Evolutionary conservation across 495 filamentous ascomycete genomes (phyloP).

Genomic region (Xylaria nigripes): DNA sequence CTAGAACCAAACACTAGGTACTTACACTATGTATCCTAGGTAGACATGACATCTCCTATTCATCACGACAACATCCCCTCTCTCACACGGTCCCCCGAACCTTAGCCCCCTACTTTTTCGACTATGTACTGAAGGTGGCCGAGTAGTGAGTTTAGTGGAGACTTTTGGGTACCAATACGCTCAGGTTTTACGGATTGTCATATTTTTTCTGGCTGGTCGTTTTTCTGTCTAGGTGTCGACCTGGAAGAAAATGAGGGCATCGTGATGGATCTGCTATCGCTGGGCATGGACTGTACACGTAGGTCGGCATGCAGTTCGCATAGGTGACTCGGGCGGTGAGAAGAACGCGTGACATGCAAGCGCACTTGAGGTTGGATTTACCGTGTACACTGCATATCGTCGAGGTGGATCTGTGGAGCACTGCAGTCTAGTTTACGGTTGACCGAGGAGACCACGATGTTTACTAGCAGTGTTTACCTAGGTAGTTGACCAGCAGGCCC

Average conservation of each 20-base stretch:
- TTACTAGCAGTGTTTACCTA: not conserved
- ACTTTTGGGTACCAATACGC: slow-evolving; percentile 8
- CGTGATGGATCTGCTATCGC: slow-evolving; percentile 11
- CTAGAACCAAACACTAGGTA: slow-evolving; percentile 5
- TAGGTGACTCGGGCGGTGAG: slow-evolving; percentile 13
- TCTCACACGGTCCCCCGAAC: slow-evolving; percentile 2
- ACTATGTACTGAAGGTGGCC: not conserved
- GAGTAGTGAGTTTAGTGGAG: not conserved
- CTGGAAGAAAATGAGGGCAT: slow-evolving; percentile 10
- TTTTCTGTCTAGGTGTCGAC: not conserved
- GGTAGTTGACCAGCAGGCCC: slow-evolving; percentile 9
- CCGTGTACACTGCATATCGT: slow-evolving; percentile 1
- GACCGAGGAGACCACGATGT: slow-evolving; percentile 5
- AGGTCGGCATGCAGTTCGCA: slow-evolving; percentile 16
- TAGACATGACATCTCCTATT: not conserved
- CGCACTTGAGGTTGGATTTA: slow-evolving; percentile 7
- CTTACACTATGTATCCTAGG: not conserved
- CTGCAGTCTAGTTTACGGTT: not conserved
- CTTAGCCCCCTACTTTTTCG: not conserved
- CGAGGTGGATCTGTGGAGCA: slow-evolving; percentile 6
- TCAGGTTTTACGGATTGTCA: not conserved
- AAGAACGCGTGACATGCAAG: slow-evolving; percentile 10
- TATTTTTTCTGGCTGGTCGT: slow-evolving; percentile 1
- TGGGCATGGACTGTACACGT: slow-evolving; percentile 11
- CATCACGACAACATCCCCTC: not conserved